These are phyloP conservation scores for Xylaria cubensis DNA, from an alignment of 495 filamentous ascomycete species.

Conservation along the genomic window DNA sequence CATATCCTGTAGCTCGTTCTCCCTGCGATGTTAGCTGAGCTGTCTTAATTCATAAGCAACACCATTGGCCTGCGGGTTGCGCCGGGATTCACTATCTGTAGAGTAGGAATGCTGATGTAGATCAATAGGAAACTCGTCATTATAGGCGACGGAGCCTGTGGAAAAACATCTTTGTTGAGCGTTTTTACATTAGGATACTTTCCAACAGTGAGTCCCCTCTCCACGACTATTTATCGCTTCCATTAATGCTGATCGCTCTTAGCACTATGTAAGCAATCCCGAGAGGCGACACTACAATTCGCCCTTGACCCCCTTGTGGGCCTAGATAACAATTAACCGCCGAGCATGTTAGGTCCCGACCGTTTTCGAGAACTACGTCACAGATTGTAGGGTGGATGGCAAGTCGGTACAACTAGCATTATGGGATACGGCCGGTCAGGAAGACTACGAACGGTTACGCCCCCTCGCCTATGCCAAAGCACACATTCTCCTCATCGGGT, in stretches of 20 bases:
- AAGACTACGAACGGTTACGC: constrained; percentile 95
- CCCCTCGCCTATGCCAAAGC: constrained; percentile 97
- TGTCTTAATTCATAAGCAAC: constrained; percentile 8
- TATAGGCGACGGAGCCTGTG: constrained; percentile 97
- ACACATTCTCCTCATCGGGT: constrained; percentile 96
- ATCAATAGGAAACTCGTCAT: constrained; percentile 92
- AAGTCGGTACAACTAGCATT: constrained; percentile 97
- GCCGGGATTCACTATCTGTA: not conserved
- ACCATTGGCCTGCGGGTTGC: not conserved
- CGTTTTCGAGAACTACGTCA: constrained; percentile 99
- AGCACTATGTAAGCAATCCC: constrained; percentile 73
- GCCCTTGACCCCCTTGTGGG: constrained; percentile 17
- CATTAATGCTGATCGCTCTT: constrained; percentile 27
- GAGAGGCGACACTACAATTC: not conserved
- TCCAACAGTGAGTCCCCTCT: constrained; percentile 76
- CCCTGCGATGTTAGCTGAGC: not conserved
- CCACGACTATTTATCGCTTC: constrained; percentile 7
- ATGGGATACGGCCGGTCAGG: constrained; percentile 99
- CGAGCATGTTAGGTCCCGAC: constrained; percentile 78
- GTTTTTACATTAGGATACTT: constrained; percentile 99
- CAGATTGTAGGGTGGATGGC: constrained; percentile 97
- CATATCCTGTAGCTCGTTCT: not conserved
- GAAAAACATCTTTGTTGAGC: constrained; percentile 96
- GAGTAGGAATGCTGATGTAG: constrained; percentile 12
- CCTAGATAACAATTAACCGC: constrained; percentile 44